Evolutionary conservation across 345 rosid genomes (phyloP), one percentile per base, ranked within the genome.

Genomic region (Brassica carinata): DNA sequence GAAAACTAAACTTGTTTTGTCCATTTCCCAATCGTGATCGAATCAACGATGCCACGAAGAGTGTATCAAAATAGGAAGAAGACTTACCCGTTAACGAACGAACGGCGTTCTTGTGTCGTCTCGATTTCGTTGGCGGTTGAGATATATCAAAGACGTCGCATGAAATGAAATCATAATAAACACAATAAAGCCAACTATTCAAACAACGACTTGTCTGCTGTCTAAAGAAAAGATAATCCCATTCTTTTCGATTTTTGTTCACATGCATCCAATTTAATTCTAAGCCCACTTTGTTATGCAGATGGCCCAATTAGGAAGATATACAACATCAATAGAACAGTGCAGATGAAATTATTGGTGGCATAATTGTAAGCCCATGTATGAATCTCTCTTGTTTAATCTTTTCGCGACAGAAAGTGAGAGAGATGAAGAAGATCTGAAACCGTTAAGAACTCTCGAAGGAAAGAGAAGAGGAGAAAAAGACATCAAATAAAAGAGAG

Each of bases 111-210:
- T 15, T 27, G 45, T 43, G 74, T 61, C 70, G 79, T 80, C 79
- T 8, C 43, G 43, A 38, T 38, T 38, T 38, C 43, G 43, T 38
- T 2, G 79, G 26, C 79, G 45, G 65, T n/a, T 45, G 68, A 58
- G 64, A 19, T 19, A 69, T 53, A 72, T 74, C 66, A 74, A 74
- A 33, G 71, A 73, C 71, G 75, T 68, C 79, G 63, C 79, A 33
- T 13, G 45, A 48, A 31, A 68, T 9, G 5, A 45, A 73, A 10
- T 4, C 45, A 31, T 31, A 29, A 63, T 27, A 33, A 1, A 40
- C 48, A 8, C 10, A 7, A 40, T 27, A 27, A 27, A 27, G 30
- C 30, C 30, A 2, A 27, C 30, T 27, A 27, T 27, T 27, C 30
- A 40, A 40, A 66, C 65, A 63, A 14, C 1, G 30, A 27, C 30